phyloP scores from a whole-genome alignment of 2,329 filamentous ascomycete species.

The Blastomyces percursus region DNA sequence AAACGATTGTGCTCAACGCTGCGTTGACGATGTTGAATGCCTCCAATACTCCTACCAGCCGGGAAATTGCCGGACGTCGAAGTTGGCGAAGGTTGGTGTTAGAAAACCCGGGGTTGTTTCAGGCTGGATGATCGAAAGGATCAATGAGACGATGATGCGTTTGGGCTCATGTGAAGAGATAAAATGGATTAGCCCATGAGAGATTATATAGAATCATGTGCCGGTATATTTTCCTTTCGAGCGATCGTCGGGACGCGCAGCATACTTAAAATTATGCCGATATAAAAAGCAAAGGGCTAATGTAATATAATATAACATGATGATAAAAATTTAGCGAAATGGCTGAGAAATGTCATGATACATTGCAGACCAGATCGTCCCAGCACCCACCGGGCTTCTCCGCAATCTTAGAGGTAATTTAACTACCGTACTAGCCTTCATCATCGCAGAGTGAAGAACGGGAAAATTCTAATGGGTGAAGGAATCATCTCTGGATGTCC shows the following conservation, averaged over 20 bases:
- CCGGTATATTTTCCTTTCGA: not conserved
- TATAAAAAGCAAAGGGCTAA: not conserved
- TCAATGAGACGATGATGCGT: constrained; percentile 1
- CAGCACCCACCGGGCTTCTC: not conserved
- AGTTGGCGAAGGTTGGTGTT: not conserved
- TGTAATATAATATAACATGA: not conserved
- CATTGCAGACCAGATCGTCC: not conserved
- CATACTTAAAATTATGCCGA: not conserved
- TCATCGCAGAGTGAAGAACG: not conserved
- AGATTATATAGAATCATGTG: not conserved
- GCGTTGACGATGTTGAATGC: constrained; percentile 6
- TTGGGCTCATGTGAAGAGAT: constrained; percentile 7
- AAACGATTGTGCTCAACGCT: constrained; percentile 6
- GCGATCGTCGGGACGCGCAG: not conserved
- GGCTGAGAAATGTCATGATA: not conserved
- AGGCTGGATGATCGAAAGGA: constrained; percentile 11
- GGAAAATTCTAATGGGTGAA: not conserved
- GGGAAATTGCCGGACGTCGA: constrained; percentile 10
- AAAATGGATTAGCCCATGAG: constrained; percentile 7
- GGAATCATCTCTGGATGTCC: not conserved
- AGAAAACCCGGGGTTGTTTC: constrained; percentile 4
- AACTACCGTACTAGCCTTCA: not conserved
- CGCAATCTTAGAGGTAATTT: not conserved
- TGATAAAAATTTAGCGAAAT: not conserved
- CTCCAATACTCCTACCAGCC: constrained; percentile 10